Percentiles rank a stretch among this genome's conserved stretches.
Conservation (phyloP, 306 rosid species). For the barrel medic (Medicago truncatula) region DNA sequence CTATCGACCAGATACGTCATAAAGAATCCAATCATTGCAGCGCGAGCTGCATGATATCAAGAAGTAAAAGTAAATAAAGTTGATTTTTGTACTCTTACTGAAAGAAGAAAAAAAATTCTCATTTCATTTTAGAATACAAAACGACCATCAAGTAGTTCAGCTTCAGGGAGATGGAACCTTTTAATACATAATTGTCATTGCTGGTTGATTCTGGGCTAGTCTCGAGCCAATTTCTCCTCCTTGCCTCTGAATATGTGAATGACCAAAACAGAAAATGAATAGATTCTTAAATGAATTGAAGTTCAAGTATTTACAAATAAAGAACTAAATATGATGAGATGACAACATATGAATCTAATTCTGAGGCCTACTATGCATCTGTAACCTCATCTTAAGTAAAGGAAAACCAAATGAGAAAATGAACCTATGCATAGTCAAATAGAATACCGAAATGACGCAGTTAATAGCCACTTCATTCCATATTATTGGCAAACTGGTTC, state of each 20-base stretch:
- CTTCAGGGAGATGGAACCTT: conserved; percentile 97
- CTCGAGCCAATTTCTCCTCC: conserved; percentile 94
- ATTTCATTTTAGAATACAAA: conserved; percentile 28
- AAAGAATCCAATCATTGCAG: conserved; percentile 69
- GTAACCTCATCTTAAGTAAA: too few species aligned
- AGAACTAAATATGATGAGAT: not conserved
- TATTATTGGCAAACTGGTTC: too few species aligned
- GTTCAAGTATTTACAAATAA: conserved; percentile 27
- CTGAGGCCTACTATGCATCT: conserved; percentile 7
- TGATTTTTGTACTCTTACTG: not conserved
- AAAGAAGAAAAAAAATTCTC: not conserved
- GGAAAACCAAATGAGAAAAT: too few species aligned
- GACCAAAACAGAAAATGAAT: conserved; percentile 16
- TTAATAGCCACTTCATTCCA: too few species aligned
- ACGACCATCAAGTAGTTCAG: conserved; percentile 88
- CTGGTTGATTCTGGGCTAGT: conserved; percentile 80
- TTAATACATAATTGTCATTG: conserved; percentile 75
- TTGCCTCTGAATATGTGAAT: conserved; percentile 72
- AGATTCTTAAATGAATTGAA: conserved; percentile 39
- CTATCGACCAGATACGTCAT: conserved; percentile 97
- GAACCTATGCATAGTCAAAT: too few species aligned
- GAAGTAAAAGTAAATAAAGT: conserved; percentile 6
- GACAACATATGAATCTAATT: conserved; percentile 23
- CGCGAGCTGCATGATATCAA: conserved; percentile 48
- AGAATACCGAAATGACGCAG: too few species aligned